Evolutionary conservation across 2,329 filamentous ascomycete genomes (phyloP).

Genomic region (Stylonectria norvegica): DNA sequence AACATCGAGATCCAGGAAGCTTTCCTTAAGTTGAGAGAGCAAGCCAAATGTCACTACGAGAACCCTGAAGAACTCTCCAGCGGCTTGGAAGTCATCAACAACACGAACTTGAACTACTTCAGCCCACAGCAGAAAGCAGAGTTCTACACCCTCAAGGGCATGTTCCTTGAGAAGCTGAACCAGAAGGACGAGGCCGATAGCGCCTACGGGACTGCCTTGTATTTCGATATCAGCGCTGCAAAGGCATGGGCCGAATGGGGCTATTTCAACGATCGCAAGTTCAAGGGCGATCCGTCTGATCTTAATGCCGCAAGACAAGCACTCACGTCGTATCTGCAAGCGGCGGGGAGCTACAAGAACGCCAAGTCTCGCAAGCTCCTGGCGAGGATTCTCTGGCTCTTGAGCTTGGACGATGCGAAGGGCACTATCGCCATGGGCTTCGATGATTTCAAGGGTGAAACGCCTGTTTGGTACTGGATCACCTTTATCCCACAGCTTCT

Average conservation of each 20-base stretch:
- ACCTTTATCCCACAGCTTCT: constrained; percentile 97
- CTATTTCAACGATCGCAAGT: constrained; percentile 93
- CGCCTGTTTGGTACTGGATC: constrained; percentile 99
- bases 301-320: constrained; percentile 84
- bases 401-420: constrained; percentile 87
- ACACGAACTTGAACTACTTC: constrained; percentile 98
- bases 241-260: constrained; percentile 99
- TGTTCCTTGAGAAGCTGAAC: constrained; percentile 94
- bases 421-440: constrained; percentile 82
- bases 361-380: constrained; percentile 93
- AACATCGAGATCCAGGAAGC: constrained; percentile 99
- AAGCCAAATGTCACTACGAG: constrained; percentile 98
- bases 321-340: constrained; percentile 92
- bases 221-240: constrained; percentile 90
- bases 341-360: constrained; percentile 94
- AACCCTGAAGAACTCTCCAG: constrained; percentile 88
- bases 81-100: constrained; percentile 97
- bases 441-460: constrained; percentile 95
- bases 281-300: constrained; percentile 84
- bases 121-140: constrained; percentile 94
- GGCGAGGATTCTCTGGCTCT: constrained; percentile 88
- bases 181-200: constrained; percentile 90
- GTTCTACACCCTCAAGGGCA: constrained; percentile 98
- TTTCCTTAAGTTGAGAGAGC: constrained; percentile 96
- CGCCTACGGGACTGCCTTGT: constrained; percentile 90